Base-by-base conservation (phyloP, 352 stramenopile genomes). In the Halophytophthora batemanensis region DNA sequence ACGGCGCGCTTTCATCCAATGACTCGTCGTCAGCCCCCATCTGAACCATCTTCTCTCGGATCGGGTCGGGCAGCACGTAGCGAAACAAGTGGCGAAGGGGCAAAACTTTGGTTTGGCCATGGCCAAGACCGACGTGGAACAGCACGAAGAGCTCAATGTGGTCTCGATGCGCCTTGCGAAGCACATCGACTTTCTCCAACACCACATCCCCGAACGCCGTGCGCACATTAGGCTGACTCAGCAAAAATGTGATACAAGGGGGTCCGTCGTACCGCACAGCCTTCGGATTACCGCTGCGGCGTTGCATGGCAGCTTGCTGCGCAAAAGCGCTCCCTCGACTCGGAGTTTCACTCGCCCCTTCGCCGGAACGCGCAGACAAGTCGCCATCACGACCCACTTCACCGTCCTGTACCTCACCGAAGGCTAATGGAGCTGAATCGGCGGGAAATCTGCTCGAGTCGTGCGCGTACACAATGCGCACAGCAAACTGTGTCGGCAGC, bases 121-220 rank as follows among this genome's bases (percentile, higher is more conserved):
- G 63, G 3, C 63, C 66, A 49, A 84, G 64, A 31, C 89, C 66
- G 25, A 90, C 77, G 49, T 90, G 77, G 51, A 92, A 91, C 2
- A 93, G 73, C 37, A 95, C 51, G 49, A 77, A 91, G 33, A 92
- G 76, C 18, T 92, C 80, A 17, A 87, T 53, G 22, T 64, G 69
- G 17, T 73, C 79, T 34, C 71, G 66, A 12, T 52, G 45, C 28
- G 77, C 59, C 31, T 74, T 71, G 5, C 82, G 75, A 54, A 93
- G 72, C 17, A 95, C 66, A 49, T 93, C 82, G 40, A 95, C 77
- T 63, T 93, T 90, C 18, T 88, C 74, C n/a, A 95, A 64, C 15
- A 81, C 63, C 15, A 87, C 77, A 49, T 95, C 84, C 13, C 84
- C 85, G 56, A 92, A 90, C 13, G 69, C 75, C 6, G 85, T 91